phyloP scores from a whole-genome alignment of 2,329 filamentous ascomycete genomes.

The Torrubiellomyces zombiae region DNA sequence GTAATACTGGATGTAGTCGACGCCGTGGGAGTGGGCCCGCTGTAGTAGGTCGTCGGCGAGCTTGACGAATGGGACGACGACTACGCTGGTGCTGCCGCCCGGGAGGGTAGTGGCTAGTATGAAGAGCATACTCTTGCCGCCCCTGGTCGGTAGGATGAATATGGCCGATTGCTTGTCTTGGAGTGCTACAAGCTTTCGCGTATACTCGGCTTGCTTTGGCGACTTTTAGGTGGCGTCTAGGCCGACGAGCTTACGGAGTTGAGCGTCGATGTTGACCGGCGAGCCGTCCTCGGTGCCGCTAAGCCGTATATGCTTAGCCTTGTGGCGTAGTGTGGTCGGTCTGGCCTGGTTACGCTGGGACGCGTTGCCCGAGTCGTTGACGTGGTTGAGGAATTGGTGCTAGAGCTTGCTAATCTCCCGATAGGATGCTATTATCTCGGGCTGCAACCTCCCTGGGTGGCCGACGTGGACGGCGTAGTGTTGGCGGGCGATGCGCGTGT shows the following conservation, averaged over 20 bases:
- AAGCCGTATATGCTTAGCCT: neutral
- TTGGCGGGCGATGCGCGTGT: conserved; percentile 1
- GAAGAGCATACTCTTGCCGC: conserved; percentile 4
- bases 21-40: neutral
- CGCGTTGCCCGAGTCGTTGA: neutral
- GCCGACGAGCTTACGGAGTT: neutral
- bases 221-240: neutral
- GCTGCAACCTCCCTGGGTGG: conserved; percentile 1
- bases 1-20: neutral
- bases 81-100: conserved; percentile 1
- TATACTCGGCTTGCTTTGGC: neutral
- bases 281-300: neutral
- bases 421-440: conserved; percentile 1
- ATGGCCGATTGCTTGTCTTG: conserved; percentile 1
- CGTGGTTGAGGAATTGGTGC: conserved; percentile 2
- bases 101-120: conserved; percentile 1
- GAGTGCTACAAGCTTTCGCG: conserved; percentile 1
- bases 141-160: conserved; percentile 3
- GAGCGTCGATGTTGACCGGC: neutral
- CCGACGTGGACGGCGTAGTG: conserved; percentile 3
- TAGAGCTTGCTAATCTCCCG: conserved; percentile 2
- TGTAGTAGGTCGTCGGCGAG: neutral
- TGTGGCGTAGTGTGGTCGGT: neutral
- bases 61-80: conserved; percentile 3
- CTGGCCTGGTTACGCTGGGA: neutral